Conservation (phyloP, 1,139 yeast genomes). For the Hyphopichia burtonii region DNA sequence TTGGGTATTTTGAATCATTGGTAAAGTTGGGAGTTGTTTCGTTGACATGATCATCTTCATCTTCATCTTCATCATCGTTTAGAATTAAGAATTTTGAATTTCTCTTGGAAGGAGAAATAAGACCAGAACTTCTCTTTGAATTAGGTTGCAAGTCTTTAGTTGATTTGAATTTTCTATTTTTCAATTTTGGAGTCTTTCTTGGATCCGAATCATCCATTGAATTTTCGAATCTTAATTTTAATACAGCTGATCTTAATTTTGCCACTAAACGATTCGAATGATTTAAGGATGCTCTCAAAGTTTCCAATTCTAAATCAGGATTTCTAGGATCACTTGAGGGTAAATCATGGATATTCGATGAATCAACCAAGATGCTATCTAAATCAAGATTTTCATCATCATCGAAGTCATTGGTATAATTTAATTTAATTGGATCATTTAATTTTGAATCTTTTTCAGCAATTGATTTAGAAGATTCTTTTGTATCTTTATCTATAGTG, state of each 20-base stretch:
- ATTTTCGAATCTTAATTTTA: conserved; percentile 35
- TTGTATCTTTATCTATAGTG: conserved; percentile 17
- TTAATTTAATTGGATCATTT: conserved; percentile 27
- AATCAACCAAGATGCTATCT: conserved; percentile 34
- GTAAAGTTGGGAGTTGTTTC: conserved; percentile 1
- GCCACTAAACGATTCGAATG: conserved; percentile 65
- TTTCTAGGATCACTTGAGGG: conserved; percentile 45
- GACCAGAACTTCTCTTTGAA: conserved; percentile 21
- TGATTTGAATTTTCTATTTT: conserved; percentile 19
- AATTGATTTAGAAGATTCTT: conserved; percentile 10
- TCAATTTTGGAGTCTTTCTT: conserved; percentile 13
- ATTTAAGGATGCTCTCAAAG: conserved; percentile 61
- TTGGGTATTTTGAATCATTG: conserved; percentile 9
- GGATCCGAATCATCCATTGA: conserved; percentile 12
- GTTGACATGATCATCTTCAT: background rate
- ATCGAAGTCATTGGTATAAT: conserved; percentile 10
- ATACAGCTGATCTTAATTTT: conserved; percentile 49
- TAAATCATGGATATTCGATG: conserved; percentile 23
- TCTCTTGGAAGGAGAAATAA: conserved; percentile 37
- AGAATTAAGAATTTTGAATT: conserved; percentile 31
- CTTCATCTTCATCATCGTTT: conserved; percentile 20
- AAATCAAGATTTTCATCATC: conserved; percentile 32
- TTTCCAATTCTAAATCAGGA: conserved; percentile 62
- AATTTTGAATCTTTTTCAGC: conserved; percentile 25
- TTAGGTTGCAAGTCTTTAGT: conserved; percentile 9